Base-by-base conservation (phyloP, 495 filamentous ascomycete species). In the Filosporella fistucella region DNA sequence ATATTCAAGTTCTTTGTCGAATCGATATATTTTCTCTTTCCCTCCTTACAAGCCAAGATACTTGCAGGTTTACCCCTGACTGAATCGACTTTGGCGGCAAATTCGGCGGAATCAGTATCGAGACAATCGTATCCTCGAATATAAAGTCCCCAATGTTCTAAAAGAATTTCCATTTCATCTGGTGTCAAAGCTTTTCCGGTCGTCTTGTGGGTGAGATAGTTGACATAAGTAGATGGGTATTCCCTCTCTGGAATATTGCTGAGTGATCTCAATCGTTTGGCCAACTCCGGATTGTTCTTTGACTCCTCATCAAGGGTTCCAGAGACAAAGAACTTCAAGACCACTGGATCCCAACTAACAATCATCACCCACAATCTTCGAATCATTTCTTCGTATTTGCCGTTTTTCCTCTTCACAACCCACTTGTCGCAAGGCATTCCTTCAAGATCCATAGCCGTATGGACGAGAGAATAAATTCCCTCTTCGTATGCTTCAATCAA, bases 401-500 rank as follows among this genome's bases (percentile, higher is more conserved):
- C 16, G 8, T 9, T 18, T 16, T 38, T 9, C 8, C 34, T 7
- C 17, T 38, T 38, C 16, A 9, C 12, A n/a, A 38, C 34, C 34
- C 34, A 38, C 7, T 16, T 16, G 34, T 38, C 34, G 34, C 34
- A 38, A 18, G 34, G 34, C 34, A 38, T 38, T 38, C 34, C 34
- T n/a, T 12, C 17, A 7, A 38, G 17, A 18, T 38, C 34, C 8
- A 38, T 9, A n/a, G 12, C 34, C 8, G 17, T 18, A 7, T 18
- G 9, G 34, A 38, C 9, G 17, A 38, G 34, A 17, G 8, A 12
- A 38, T 38, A 7, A 7, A 38, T 7, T 7, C 34, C 17, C 7
- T 7, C 17, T n/a, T 38, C 34, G 8, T n/a, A 17, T n/a, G 9
- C 34, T 9, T 18, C 34, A 38, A 38, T 38, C 9, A 38, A 17